A percentile compares a stretch with the other conserved stretches of the same genome.
These are phyloP conservation scores for Colletotrichum tropicale DNA, from an alignment of 2,329 filamentous ascomycete genomes.

Conservation along the genomic window DNA sequence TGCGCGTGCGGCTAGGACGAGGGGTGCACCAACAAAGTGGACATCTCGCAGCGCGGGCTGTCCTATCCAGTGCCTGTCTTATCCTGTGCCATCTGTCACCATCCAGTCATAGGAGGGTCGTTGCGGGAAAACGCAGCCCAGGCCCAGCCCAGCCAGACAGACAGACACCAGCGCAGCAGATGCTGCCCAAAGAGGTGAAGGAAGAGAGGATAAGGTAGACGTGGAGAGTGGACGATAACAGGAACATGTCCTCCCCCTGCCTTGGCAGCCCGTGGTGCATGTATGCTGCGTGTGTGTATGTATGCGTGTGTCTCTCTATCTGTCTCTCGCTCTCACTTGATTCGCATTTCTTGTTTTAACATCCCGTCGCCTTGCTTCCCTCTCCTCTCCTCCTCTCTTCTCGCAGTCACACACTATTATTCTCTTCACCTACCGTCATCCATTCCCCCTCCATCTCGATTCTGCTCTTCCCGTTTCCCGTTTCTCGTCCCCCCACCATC, in stretches of 20 bases:
- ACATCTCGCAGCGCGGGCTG: background rate
- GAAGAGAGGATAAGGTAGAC: background rate
- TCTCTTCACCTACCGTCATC: background rate
- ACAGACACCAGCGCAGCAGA: background rate
- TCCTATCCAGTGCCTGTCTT: constrained; percentile 13
- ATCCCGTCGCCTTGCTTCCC: background rate
- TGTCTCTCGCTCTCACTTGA: background rate
- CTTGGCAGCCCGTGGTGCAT: constrained; percentile 4
- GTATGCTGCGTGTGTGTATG: background rate
- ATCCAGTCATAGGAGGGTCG: constrained; percentile 8
- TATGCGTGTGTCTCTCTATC: background rate
- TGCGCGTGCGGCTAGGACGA: constrained; percentile 6
- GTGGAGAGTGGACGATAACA: constrained; percentile 12
- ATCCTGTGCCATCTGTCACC: background rate
- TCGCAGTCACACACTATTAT: background rate
- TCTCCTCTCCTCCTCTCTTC: background rate
- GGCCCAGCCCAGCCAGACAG: background rate
- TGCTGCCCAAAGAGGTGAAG: constrained; percentile 1
- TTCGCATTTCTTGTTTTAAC: background rate
- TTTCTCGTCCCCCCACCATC: background rate
- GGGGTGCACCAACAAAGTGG: constrained; percentile 17
- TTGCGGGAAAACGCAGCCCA: background rate
- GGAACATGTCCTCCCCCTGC: background rate
- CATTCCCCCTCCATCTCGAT: background rate
- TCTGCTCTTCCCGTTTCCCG: background rate